phyloP scores from a whole-genome alignment of 148 eudicot genomes.

The Camellia japonica region DNA sequence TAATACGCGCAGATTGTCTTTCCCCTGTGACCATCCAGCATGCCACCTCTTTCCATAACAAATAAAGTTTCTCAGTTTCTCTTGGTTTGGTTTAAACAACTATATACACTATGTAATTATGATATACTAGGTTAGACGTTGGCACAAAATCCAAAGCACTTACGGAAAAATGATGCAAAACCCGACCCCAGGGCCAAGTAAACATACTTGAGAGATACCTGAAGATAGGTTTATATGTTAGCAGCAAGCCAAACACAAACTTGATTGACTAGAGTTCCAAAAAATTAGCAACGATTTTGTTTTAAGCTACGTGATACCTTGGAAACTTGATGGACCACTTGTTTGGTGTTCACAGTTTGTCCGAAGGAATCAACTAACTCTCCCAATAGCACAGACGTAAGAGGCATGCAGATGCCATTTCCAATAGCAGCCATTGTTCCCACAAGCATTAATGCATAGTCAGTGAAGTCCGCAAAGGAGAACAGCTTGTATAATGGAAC shows the following conservation, averaged over 20 bases:
- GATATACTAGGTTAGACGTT: too few species aligned
- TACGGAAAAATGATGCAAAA: conserved; percentile 24
- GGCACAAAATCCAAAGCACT: conserved; percentile 3
- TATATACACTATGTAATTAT: background rate
- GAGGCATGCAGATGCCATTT: conserved; percentile 31
- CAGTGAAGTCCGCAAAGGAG: conserved; percentile 29
- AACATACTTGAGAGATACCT: conserved; percentile 35
- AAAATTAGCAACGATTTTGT: background rate
- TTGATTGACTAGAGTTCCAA: background rate
- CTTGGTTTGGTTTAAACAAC: background rate
- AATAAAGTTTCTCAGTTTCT: background rate
- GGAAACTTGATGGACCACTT: conserved; percentile 30
- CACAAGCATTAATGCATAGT: conserved; percentile 26
- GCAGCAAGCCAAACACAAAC: background rate
- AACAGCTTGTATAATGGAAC: conserved; percentile 34
- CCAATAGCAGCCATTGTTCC: conserved; percentile 35
- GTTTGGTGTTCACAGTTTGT: conserved; percentile 10
- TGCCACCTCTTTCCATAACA: conserved; percentile 29
- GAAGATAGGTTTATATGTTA: background rate
- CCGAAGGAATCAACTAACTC: conserved; percentile 33
- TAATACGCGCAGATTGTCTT: conserved; percentile 40
- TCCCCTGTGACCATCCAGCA: conserved; percentile 51
- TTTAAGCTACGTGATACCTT: conserved; percentile 21
- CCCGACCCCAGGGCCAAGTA: conserved; percentile 39
- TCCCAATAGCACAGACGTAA: conserved; percentile 33